These are phyloP conservation scores for Cnidoscolus chayamansa DNA, from an alignment of 441 rosid species.

Conservation along the genomic window DNA sequence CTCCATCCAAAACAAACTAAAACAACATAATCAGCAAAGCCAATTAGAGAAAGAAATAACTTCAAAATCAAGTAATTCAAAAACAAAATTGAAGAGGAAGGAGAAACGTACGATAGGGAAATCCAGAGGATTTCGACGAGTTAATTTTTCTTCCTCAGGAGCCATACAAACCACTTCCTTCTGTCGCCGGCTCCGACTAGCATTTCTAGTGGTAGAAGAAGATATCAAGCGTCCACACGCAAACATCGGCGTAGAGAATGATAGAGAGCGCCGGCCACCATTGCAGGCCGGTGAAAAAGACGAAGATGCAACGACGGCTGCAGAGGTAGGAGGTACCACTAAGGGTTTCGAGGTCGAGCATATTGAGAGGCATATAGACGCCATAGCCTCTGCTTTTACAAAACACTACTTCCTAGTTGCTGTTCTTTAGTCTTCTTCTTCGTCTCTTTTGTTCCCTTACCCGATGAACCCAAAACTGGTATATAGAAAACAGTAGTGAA, in stretches of 20 bases:
- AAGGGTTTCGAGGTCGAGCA: conserved; percentile 34
- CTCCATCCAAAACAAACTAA: too few relatives aligned
- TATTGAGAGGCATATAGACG: conserved; percentile 19
- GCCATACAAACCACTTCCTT: conserved; percentile 60
- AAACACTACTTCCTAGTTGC: not conserved
- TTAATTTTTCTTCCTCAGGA: conserved; percentile 68
- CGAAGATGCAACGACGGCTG: not conserved
- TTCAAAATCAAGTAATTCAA: too few relatives aligned
- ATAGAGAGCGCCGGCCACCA: conserved; percentile 28
- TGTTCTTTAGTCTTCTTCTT: not conserved
- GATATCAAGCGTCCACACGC: conserved; percentile 15
- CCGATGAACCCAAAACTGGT: too few relatives aligned
- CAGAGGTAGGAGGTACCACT: conserved; percentile 16
- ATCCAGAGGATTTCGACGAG: conserved; percentile 68
- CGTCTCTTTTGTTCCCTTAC: not conserved
- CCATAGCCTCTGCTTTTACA: conserved; percentile 15
- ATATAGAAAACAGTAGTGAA: not conserved
- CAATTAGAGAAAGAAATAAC: too few relatives aligned
- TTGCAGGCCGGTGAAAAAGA: conserved; percentile 25
- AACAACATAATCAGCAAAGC: too few relatives aligned
- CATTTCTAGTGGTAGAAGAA: conserved; percentile 1
- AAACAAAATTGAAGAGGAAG: not conserved
- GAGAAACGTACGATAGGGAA: conserved; percentile 51
- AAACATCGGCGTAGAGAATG: conserved; percentile 18
- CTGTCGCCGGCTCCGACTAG: conserved; percentile 25